Evolutionary conservation across 108 stramenopile species (phyloP).

Genomic region (Cylindrotheca closterium): DNA sequence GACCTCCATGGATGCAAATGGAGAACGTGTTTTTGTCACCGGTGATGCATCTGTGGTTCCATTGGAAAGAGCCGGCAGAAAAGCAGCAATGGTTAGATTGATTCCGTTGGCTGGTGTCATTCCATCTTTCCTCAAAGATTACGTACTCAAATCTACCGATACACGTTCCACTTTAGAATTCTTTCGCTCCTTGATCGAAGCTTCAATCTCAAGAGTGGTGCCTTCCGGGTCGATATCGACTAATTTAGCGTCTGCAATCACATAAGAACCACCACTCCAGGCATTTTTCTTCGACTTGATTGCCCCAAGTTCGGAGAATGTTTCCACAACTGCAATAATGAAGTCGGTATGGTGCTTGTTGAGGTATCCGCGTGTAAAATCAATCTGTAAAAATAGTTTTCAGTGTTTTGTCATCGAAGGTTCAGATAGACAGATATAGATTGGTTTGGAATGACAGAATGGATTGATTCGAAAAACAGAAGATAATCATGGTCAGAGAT

Average conservation of each 20-base stretch:
- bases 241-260: slow-evolving; percentile 50
- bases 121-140: not conserved
- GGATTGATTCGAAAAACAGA: no score
- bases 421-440: no score
- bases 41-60: slow-evolving; percentile 14
- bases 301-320: slow-evolving; percentile 66
- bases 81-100: not conserved
- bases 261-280: slow-evolving; percentile 68
- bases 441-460: no score
- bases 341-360: slow-evolving; percentile 77
- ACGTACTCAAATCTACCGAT: slow-evolving; percentile 26
- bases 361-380: slow-evolving; percentile 64
- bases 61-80: not conserved
- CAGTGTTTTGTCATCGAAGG: no score
- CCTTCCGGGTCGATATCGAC: slow-evolving; percentile 46
- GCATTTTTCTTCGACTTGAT: slow-evolving; percentile 59
- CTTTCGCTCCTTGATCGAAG: slow-evolving; percentile 26
- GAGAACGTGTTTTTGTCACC: slow-evolving; percentile 11
- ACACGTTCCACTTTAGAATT: slow-evolving; percentile 3
- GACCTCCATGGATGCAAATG: slow-evolving; percentile 11
- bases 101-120: not conserved
- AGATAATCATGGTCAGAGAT: no score
- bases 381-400: no score
- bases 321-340: slow-evolving; percentile 51
- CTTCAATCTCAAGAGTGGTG: slow-evolving; percentile 37